Base-by-base conservation (phyloP, 345 rosid species). In the Euphorbia peplus region DNA sequence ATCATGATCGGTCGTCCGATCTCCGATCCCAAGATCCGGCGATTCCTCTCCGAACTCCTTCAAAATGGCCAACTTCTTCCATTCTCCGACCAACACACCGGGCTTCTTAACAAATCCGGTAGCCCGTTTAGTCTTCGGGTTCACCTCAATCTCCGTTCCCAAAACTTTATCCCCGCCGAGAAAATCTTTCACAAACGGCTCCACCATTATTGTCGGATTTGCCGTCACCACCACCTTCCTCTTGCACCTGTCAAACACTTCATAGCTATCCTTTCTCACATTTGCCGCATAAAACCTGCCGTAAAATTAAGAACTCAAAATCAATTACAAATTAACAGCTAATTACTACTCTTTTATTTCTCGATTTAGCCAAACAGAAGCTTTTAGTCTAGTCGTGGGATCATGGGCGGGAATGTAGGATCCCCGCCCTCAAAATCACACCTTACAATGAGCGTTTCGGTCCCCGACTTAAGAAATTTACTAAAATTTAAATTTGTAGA, bases 151-250 rank as follows among this genome's bases (percentile, higher is more conserved):
- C 81, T 93, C 97, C 3, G 97, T 93, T n/a, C 98, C 98, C 18
- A 93, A 74, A 14, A 93, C 98, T 75, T 85, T 85, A 39, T 89
- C 95, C 5, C 89, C 98, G 4, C 96, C 97, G 0, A 93, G 89
- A 76, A 85, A 93, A 52, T 89, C 95, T 83, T 84, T 91, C 71
- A 88, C 93, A 39, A 93, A 93, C 8, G 97, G 85, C 76, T 93
- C 97, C 60, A 93, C 98, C 98, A 93, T 91, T 35, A 93, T 68
- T 16, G 78, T 80, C 48, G 97, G 97, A 75, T 89, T 93, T 30
- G 95, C 97, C 63, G 98, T 93, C 80, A 93, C 98, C 72, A 93
- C 95, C 73, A 91, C 97, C 73, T 88, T 91, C 81, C 93, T 82
- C 81, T 84, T 87, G 83, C 96, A 91, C 64, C 70, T 82, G 32